These are phyloP conservation scores for Kwoniella europaea DNA, from an alignment of 768 basidiomycete species.

Conservation along the genomic window DNA sequence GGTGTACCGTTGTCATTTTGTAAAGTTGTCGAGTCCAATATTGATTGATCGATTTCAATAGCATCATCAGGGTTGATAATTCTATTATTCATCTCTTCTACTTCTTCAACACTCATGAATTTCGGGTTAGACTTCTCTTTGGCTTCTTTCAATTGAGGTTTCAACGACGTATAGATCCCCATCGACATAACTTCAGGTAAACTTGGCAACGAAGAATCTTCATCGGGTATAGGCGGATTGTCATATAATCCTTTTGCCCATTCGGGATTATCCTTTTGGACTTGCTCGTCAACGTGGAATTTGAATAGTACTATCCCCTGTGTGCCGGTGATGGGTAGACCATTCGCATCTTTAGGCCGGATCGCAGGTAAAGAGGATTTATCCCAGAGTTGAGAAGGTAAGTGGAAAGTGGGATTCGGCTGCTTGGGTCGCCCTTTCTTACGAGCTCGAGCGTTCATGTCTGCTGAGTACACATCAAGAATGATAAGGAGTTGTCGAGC, in stretches of 20 bases:
- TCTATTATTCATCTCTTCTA: constrained; percentile 29
- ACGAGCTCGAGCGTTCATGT: constrained; percentile 30
- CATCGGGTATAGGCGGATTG: constrained; percentile 46
- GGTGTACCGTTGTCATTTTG: too few species aligned
- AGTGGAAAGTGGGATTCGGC: constrained; percentile 47
- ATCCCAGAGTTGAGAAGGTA: constrained; percentile 46
- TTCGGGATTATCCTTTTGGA: constrained; percentile 38
- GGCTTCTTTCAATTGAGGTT: constrained; percentile 18
- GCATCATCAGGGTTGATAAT: neutral
- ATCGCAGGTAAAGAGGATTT: constrained; percentile 36
- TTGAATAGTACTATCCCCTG: constrained; percentile 47
- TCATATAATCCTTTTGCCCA: constrained; percentile 52
- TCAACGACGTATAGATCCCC: constrained; percentile 19
- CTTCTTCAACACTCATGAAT: constrained; percentile 18
- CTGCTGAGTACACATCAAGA: constrained; percentile 43
- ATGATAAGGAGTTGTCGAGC: constrained; percentile 40
- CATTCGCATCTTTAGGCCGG: constrained; percentile 39
- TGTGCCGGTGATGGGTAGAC: constrained; percentile 39
- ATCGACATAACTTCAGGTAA: constrained; percentile 35
- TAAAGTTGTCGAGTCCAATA: constrained; percentile 1
- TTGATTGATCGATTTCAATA: constrained; percentile 17
- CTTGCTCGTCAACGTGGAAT: constrained; percentile 49
- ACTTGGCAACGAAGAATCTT: constrained; percentile 27
- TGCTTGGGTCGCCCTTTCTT: constrained; percentile 49
- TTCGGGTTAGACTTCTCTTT: constrained; percentile 15